Base-by-base conservation (phyloP, 2,329 filamentous ascomycete species). In the Colletotrichum tofieldiae region DNA sequence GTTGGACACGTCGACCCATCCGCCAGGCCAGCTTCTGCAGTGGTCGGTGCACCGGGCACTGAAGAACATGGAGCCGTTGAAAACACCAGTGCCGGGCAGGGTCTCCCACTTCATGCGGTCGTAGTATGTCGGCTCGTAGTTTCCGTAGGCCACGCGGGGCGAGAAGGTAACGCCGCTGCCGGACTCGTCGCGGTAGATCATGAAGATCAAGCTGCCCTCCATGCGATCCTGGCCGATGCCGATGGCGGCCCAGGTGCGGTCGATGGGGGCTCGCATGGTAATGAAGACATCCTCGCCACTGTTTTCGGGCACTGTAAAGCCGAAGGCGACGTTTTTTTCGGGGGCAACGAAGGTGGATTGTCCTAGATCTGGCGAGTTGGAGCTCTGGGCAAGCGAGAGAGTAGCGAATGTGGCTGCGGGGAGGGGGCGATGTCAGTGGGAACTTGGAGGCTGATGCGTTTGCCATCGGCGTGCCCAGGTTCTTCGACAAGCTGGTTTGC, bases 151-250 rank as follows among this genome's bases (percentile, higher is more conserved):
- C 41, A 87, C 77, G 62, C 89, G 88, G 2, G 89, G 87, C 35
- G 87, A 90, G 68, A 91, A 82, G 35, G 88, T 91, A 67, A 90
- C 84, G 74, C 87, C 87, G 64, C 83, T 79, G 65, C 82, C 84
- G 7, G 81, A 81, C 5, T 79, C 77, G 67, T 85, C 85, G 56
- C 82, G 80, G 80, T 91, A 91, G n/a, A 86, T 80, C 76, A 91
- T 84, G 55, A 90, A 83, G 69, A 89, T 86, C 32, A 91, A 81
- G 9, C 88, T 82, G 61, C 86, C 84, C 3, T 82, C 79, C 85
- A 90, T 90, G 75, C 85, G 83, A 58, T 84, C 75, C 67, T 82
- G 84, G 56, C 89, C 89, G 47, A 90, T 83, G 45, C 89, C 89
- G 52, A 91, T 78, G 69, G 86, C 87, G 52, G 84, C 84, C 88